Evolutionary conservation across 2,329 filamentous ascomycete genomes (phyloP), one percentile per base, ranked within the genome.

Genomic region (Didymella lethalis): DNA sequence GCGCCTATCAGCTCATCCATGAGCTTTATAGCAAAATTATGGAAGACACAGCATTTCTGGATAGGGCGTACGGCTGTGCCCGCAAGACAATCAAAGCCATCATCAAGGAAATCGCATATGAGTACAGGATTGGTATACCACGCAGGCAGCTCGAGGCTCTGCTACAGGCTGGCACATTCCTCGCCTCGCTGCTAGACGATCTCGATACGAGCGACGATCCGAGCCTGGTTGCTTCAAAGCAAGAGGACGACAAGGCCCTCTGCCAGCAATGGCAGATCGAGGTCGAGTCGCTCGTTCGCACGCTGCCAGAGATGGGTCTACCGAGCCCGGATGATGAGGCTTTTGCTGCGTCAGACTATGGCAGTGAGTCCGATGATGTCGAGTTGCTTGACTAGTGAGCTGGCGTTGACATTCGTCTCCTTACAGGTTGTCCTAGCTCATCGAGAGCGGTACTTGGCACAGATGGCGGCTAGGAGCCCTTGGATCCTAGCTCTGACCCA

Each of bases 281-380:
- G 12, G 58, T 76, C 20, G 68, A 73, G 20, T 43, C 57, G n/a
- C 59, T 65, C 10, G 38, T 75, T 32, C 54, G 62, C 18, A 63
- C 60, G 16, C 74, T 73, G 66, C 61, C 67, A 20, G 75, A 76
- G 16, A 66, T 71, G n/a, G 65, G 62, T 25, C 69, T 70, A 11
- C 65, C 68, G n/a, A 61, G 71, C 12, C 75, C 73, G 32, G 72
- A 62, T 7, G 75, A 75, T 40, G 57, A 43, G 16, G 55, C 65
- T 5, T 74, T 72, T 45, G 74, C 76, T 36, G 68, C 73, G n/a
- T 76, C 74, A 4, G 74, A 77, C 54, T 76, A 75, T 65, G 73
- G 68, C 8, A 75, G 70, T 69, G 74, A 77, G 63, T 77, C 75
- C 47, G 74, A 76, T 56, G 65, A 71, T 18, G 67, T 64, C 25